Percentiles rank a stretch among this genome's conserved stretches.
phyloP scores from a whole-genome alignment of 2,329 filamentous ascomycete genomes.

The Cladosporium sp. region DNA sequence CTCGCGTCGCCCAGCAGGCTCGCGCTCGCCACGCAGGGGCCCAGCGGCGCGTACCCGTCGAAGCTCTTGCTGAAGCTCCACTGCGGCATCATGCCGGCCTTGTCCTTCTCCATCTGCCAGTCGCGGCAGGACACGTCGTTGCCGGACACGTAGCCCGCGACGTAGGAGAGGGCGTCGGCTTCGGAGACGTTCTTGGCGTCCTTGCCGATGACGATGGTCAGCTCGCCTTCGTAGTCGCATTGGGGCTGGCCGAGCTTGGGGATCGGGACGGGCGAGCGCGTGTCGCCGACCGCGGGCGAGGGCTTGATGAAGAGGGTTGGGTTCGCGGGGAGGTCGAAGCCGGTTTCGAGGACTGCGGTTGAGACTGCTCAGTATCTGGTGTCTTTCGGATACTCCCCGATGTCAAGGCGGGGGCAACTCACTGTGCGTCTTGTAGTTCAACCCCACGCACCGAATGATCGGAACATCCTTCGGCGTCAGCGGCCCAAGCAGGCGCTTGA shows the following conservation, averaged over 20 bases:
- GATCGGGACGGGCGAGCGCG: slow-evolving; percentile 60
- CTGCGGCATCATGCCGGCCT: slow-evolving; percentile 49
- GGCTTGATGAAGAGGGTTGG: slow-evolving; percentile 73
- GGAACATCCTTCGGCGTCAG: slow-evolving; percentile 47
- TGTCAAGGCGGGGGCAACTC: slow-evolving; percentile 12
- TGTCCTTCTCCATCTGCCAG: slow-evolving; percentile 40
- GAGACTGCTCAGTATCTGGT: background rate
- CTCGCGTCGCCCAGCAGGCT: slow-evolving; percentile 40
- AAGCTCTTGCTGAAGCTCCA: slow-evolving; percentile 57
- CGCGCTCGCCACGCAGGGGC: slow-evolving; percentile 43
- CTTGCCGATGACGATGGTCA: slow-evolving; percentile 67
- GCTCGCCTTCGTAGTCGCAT: slow-evolving; percentile 74
- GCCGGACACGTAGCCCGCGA: slow-evolving; percentile 67
- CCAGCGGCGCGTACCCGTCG: slow-evolving; percentile 51
- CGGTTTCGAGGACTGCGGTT: slow-evolving; percentile 39
- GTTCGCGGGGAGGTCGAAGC: slow-evolving; percentile 62
- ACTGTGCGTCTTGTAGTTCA: slow-evolving; percentile 55
- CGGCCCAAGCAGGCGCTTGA: slow-evolving; percentile 50
- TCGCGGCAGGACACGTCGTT: slow-evolving; percentile 78
- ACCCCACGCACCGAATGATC: slow-evolving; percentile 52
- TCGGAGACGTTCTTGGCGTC: slow-evolving; percentile 59
- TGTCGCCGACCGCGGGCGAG: slow-evolving; percentile 57
- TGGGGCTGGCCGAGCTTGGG: slow-evolving; percentile 58
- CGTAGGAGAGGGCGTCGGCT: slow-evolving; percentile 58
- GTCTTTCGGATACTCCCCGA: background rate